Evolutionary conservation across 768 basidiomycete species (phyloP), one percentile per base, ranked within the genome.

Genomic region (Trametes cinnabarina): DNA sequence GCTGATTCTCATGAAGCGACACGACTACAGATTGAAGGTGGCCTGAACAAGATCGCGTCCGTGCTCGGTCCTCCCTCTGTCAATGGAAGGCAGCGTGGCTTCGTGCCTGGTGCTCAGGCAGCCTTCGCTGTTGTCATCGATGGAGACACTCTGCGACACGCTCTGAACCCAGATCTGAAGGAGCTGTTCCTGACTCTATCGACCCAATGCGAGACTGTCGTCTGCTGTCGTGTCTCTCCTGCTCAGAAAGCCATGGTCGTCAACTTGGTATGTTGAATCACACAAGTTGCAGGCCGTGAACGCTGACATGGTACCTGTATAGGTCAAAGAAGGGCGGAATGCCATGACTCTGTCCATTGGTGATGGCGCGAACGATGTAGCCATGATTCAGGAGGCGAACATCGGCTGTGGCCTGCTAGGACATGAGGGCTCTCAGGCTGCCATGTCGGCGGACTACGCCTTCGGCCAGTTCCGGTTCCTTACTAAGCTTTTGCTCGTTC

Each of bases 341-440:
- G 94, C 94, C 0, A 97, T 98, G 96, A 96, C 95, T 1, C 72
- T 98, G 26, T 91, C 95, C 0, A 98, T 99, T 52, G 96, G 96
- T 10, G 96, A 98, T 66, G 94, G 93, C 53, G 96, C 96, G 15
- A 98, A 98, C 68, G 96, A 98, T 68, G 96, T 98, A 22, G 94
- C 95, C 6, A 98, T 98, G 96, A 98, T 98, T 57, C 96, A 98
- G 70, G 96, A 96, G 68, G 96, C 96, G n/a, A 94, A 98, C 71
- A 88, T 98, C 63, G 96, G 96, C 3, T 92, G 94, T 68, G 96
- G 96, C 20, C 76, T 98, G 25, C 83, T 92, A 64, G 96, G 96
- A 43, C 82, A 95, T 35, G 96, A 98, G 71, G 96, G 96, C 48
- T 95, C 94, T 20, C 96, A 98, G 72, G 96, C 96, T 28, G 95